Evolutionary conservation across 164 flowering plant species (phyloP).

Genomic region (Houttuynia cordata): DNA sequence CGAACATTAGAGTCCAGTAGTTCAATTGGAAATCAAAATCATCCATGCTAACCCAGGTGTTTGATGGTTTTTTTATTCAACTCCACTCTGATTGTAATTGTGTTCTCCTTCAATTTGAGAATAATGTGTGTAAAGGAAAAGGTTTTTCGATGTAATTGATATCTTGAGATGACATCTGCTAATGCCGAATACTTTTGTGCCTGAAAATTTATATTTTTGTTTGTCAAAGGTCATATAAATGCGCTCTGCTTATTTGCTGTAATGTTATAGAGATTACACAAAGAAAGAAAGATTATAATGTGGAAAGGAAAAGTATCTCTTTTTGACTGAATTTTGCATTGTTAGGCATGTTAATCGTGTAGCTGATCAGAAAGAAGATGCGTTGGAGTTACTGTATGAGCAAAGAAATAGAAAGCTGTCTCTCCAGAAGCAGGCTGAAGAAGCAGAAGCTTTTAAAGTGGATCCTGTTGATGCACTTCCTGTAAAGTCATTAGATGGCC

Average conservation of each 20-base stretch:
- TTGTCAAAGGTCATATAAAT: not conserved
- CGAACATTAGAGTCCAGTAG: too few relatives aligned
- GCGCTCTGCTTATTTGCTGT: not conserved
- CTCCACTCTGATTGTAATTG: too few relatives aligned
- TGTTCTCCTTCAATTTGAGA: too few relatives aligned
- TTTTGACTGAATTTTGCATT: not conserved
- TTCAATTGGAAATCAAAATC: too few relatives aligned
- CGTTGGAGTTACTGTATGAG: conserved; percentile 60
- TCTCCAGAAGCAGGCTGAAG: conserved; percentile 27
- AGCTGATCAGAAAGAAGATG: conserved; percentile 63
- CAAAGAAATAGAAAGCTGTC: conserved; percentile 29
- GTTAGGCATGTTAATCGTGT: conserved; percentile 74
- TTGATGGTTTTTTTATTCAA: too few relatives aligned
- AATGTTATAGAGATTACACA: not conserved
- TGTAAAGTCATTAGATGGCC: conserved; percentile 72
- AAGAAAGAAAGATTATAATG: not conserved
- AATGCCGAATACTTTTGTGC: not conserved
- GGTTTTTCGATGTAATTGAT: too few relatives aligned
- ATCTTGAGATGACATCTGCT: not conserved
- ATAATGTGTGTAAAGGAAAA: too few relatives aligned
- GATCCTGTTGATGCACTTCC: conserved; percentile 89
- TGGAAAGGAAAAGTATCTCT: not conserved
- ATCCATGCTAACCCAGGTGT: too few relatives aligned
- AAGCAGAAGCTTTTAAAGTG: conserved; percentile 27
- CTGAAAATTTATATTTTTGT: not conserved